Evolutionary conservation across 2,329 filamentous ascomycete genomes (phyloP).

Genomic region (Mollisia scopiformis): DNA sequence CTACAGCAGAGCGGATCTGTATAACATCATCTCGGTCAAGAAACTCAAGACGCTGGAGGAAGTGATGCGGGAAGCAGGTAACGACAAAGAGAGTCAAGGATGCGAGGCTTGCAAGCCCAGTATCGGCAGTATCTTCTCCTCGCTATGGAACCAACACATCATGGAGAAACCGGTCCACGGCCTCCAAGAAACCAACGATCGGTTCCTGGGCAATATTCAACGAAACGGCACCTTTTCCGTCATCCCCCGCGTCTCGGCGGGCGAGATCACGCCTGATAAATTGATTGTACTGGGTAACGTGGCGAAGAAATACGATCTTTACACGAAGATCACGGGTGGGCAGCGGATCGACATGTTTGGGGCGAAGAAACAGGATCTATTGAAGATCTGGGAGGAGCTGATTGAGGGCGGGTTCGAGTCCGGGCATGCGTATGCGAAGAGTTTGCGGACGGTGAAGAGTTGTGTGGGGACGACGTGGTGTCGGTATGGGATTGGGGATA

Average conservation of each 20-base stretch:
- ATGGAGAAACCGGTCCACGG: conserved; percentile 72
- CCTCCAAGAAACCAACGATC: conserved; percentile 89
- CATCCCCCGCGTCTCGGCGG: conserved; percentile 78
- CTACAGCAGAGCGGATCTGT: conserved; percentile 85
- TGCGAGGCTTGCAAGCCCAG: conserved; percentile 88
- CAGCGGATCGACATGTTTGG: conserved; percentile 95
- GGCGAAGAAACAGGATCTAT: conserved; percentile 82
- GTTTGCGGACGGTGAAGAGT: conserved; percentile 85
- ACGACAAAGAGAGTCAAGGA: conserved; percentile 70
- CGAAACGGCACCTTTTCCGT: conserved; percentile 91
- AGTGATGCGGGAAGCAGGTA: conserved; percentile 80
- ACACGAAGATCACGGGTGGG: conserved; percentile 90
- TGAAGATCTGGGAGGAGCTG: conserved; percentile 79
- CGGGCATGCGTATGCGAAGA: conserved; percentile 90
- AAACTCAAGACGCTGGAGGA: conserved; percentile 71
- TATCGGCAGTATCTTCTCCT: conserved; percentile 78
- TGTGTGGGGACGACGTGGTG: conserved; percentile 94
- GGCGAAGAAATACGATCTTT: conserved; percentile 81
- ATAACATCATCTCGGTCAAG: conserved; percentile 85
- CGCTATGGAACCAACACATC: conserved; percentile 82
- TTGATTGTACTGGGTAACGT: conserved; percentile 83
- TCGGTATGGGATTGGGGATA: conserved; percentile 84
- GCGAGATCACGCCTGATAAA: conserved; percentile 87
- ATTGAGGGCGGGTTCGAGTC: conserved; percentile 87
- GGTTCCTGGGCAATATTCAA: conserved; percentile 87